These are phyloP conservation scores for Epicoccum nigrum DNA, from an alignment of 2,329 filamentous ascomycete species.

Conservation along the genomic window DNA sequence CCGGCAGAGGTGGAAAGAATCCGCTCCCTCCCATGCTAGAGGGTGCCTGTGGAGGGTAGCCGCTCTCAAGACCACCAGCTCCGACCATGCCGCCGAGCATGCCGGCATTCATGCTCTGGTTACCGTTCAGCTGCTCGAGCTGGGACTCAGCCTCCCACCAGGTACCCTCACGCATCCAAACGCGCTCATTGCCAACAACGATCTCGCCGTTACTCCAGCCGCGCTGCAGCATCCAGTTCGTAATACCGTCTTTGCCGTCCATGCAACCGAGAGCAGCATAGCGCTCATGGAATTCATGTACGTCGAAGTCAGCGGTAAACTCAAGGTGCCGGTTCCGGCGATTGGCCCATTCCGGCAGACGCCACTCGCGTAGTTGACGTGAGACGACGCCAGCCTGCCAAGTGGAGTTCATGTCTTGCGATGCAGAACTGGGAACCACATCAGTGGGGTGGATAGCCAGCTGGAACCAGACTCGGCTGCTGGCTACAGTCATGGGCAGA, in stretches of 20 bases:
- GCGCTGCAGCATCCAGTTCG: conserved; percentile 91
- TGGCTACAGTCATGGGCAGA: conserved; percentile 73
- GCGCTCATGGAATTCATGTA: conserved; percentile 86
- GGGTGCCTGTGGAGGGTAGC: conserved; percentile 68
- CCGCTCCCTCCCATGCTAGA: conserved; percentile 60
- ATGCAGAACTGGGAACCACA: conserved; percentile 75
- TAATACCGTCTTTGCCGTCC: conserved; percentile 89
- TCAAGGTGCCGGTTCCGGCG: conserved; percentile 88
- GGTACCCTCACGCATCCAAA: conserved; percentile 92
- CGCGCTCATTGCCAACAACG: conserved; percentile 83
- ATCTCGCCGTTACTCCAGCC: conserved; percentile 99
- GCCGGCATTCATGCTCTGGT: conserved; percentile 27
- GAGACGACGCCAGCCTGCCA: conserved; percentile 96
- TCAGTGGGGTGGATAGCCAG: conserved; percentile 91
- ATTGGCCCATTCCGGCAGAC: conserved; percentile 95
- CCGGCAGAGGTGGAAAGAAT: conserved; percentile 68
- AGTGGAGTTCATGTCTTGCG: conserved; percentile 74
- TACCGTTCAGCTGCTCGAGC: conserved; percentile 80
- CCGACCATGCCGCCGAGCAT: conserved; percentile 60
- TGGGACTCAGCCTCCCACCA: conserved; percentile 99
- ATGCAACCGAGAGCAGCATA: conserved; percentile 85
- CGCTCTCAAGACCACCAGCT: conserved; percentile 69
- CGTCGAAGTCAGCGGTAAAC: conserved; percentile 95
- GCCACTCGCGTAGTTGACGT: conserved; percentile 89
- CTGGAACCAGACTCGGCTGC: conserved; percentile 95